phyloP scores from a whole-genome alignment of 2,329 filamentous ascomycete genomes.

The Fusarium sp. region DNA sequence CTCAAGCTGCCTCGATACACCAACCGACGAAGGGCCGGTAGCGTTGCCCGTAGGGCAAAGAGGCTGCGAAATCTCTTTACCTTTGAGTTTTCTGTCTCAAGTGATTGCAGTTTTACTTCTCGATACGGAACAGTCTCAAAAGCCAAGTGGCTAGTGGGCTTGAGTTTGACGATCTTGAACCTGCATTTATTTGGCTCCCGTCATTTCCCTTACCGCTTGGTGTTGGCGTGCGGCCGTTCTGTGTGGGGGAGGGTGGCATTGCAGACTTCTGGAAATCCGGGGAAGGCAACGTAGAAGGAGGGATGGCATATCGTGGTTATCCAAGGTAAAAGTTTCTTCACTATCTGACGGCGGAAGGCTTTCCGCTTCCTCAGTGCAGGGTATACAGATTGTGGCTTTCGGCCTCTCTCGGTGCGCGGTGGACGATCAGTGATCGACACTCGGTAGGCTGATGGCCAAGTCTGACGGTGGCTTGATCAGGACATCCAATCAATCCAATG shows the following conservation, averaged over 20 bases:
- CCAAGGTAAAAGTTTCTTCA: neutral
- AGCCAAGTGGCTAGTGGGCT: constrained; percentile 32
- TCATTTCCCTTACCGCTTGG: constrained; percentile 24
- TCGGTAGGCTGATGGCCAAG: constrained; percentile 20
- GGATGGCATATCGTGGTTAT: neutral
- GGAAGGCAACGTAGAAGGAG: constrained; percentile 12
- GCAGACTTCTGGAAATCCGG: constrained; percentile 38
- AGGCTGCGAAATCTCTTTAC: constrained; percentile 18
- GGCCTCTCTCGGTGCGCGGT: constrained; percentile 22
- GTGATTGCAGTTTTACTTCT: constrained; percentile 18
- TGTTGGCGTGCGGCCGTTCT: constrained; percentile 21
- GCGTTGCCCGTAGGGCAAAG: neutral
- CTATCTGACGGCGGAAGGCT: constrained; percentile 25
- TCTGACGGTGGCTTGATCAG: constrained; percentile 22
- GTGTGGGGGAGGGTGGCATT: constrained; percentile 34
- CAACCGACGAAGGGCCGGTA: constrained; percentile 30
- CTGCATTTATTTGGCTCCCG: constrained; percentile 33
- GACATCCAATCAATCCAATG: constrained; percentile 14
- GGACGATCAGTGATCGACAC: constrained; percentile 29
- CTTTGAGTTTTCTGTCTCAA: constrained; percentile 5
- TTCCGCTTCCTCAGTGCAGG: constrained; percentile 19
- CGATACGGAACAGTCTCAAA: constrained; percentile 12
- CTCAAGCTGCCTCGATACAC: neutral
- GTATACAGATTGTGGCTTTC: neutral
- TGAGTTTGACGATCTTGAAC: constrained; percentile 26